phyloP scores from a whole-genome alignment of 2,329 filamentous ascomycete genomes.

The Leptographium lundbergii region DNA sequence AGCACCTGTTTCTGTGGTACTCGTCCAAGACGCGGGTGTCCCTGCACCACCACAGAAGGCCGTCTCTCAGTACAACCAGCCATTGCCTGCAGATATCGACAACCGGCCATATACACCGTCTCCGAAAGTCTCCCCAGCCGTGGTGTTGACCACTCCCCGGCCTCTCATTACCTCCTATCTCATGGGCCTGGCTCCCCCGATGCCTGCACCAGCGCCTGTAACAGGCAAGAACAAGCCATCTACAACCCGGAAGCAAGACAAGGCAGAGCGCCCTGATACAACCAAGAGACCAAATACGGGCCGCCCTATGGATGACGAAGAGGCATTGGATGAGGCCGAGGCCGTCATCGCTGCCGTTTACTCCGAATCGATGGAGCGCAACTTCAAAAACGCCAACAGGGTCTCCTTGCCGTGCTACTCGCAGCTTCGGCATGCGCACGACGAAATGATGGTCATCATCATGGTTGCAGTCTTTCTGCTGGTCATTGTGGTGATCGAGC shows the following conservation, averaged over 20 bases:
- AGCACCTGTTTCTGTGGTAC: background rate
- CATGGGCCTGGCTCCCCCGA: conserved; percentile 7
- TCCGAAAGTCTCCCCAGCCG: background rate
- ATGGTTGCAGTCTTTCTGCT: conserved; percentile 18
- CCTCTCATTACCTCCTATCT: conserved; percentile 11
- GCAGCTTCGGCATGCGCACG: conserved; percentile 12
- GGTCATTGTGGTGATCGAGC: conserved; percentile 18
- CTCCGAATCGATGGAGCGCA: background rate
- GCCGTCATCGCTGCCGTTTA: background rate
- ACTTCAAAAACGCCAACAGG: background rate
- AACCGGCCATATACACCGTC: conserved; percentile 9
- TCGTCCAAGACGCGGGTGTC: background rate
- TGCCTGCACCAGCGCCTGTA: background rate
- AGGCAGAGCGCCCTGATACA: background rate
- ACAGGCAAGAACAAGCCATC: background rate
- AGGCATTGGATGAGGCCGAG: background rate
- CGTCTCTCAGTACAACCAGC: background rate
- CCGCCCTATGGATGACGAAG: background rate
- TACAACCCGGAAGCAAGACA: background rate
- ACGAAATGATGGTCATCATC: conserved; percentile 19
- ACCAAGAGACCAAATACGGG: background rate
- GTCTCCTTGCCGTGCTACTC: conserved; percentile 10
- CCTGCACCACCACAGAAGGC: background rate
- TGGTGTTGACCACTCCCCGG: conserved; percentile 7
- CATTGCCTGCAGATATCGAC: background rate